Evolutionary conservation across 306 rosid species (phyloP).

Genomic region (Cajanus cajan): DNA sequence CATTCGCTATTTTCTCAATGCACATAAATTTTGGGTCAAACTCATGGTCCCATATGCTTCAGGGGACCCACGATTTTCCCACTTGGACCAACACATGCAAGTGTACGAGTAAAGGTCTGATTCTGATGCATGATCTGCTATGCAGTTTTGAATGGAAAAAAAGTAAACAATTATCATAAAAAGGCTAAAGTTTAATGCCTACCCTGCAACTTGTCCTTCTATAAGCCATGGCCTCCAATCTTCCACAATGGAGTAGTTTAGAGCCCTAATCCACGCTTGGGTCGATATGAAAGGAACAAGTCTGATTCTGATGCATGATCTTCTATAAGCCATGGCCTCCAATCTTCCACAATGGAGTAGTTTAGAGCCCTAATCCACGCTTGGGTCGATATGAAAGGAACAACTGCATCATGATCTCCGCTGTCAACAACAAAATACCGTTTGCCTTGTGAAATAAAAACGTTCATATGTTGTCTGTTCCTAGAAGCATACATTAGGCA

Average conservation of each 20-base stretch:
- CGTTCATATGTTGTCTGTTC: too few relatives aligned
- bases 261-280: slow-evolving; percentile 51
- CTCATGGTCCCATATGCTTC: too few relatives aligned
- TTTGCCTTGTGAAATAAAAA: not conserved
- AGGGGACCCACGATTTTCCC: not conserved
- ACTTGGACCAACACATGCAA: not conserved
- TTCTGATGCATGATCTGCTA: not conserved
- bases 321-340: slow-evolving; percentile 56
- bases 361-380: slow-evolving; percentile 55
- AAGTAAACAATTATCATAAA: not conserved
- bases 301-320: too few relatives aligned
- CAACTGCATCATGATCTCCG: slow-evolving; percentile 48
- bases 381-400: slow-evolving; percentile 48
- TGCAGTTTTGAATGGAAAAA: not conserved
- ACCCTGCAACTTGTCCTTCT: slow-evolving; percentile 51
- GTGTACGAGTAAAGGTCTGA: not conserved
- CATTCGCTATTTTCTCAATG: too few relatives aligned
- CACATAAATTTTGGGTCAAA: too few relatives aligned
- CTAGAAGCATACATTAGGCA: too few relatives aligned
- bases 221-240: slow-evolving; percentile 52
- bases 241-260: slow-evolving; percentile 42
- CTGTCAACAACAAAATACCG: slow-evolving; percentile 25
- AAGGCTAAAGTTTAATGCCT: not conserved
- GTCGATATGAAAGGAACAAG: slow-evolving; percentile 50
- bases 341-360: slow-evolving; percentile 36